Base-by-base conservation (phyloP, 2,329 filamentous ascomycete genomes). In the Fusarium phyllophilum region DNA sequence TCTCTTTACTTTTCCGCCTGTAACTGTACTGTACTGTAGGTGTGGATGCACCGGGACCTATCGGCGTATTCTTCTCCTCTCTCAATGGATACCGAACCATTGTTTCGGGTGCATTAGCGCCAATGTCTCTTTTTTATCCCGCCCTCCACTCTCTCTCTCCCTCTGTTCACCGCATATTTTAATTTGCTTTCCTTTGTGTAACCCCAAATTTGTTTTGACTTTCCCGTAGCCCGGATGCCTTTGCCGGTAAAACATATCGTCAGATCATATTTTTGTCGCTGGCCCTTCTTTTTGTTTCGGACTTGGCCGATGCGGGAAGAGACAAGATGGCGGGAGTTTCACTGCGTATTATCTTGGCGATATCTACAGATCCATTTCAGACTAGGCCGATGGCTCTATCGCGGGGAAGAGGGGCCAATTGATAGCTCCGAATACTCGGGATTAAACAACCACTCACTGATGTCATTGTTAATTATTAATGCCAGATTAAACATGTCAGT, bases 101-200 rank as follows among this genome's bases (percentile, higher is more conserved):
- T 71, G 70, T 73, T 73, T 73, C 70, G 71, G 71, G 71, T 73
- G 70, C 70, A 57, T 74, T 73, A 74, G 70, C 48, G 68, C 34
- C 22, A 29, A 26, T 41, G 31, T 58, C n/a, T 45, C 33, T 58
- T 41, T 36, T 34, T 48, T 6, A 10, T 15, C 14, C 29, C 29
- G 14, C 29, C 14, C 26, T 26, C 36, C 36, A 11, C 17, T 20
- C 36, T 38, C 18, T 15, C n/a, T 20, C 45, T 31, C 26, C 46
- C 24, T 48, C 17, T 29, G 33, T 62, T 62, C 61, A 67, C 70
- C 66, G 70, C 70, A 63, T 41, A 31, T 26, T n/a, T 57, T 46
- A 36, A 36, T 36, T 36, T 44, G 44, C 52, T 24, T 34, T 44
- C 22, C 22, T 26, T 56, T 45, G 61, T 65, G 71, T 66, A 49